Percentiles rank a stretch among this genome's conserved stretches.
These are phyloP conservation scores for Favolaschia claudopus DNA, from an alignment of 768 basidiomycete species.

Conservation along the genomic window DNA sequence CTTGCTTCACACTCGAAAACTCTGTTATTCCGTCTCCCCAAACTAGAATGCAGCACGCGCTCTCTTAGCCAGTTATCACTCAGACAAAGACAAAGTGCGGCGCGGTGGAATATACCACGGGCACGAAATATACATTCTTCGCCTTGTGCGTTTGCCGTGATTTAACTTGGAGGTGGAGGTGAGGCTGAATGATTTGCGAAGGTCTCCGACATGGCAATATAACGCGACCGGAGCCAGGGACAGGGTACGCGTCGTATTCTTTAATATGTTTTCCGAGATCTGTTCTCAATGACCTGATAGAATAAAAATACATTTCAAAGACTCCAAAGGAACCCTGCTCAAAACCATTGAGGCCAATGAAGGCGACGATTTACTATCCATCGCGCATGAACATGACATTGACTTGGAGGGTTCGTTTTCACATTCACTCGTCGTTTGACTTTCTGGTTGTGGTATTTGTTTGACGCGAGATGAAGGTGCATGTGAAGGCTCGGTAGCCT, in stretches of 20 bases:
- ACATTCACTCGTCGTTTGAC: background rate
- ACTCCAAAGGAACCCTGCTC: constrained; percentile 82
- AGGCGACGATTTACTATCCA: constrained; percentile 89
- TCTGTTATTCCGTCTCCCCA: constrained; percentile 6
- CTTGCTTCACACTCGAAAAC: constrained; percentile 11
- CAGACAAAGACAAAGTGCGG: background rate
- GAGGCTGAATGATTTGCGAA: constrained; percentile 7
- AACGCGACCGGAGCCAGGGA: constrained; percentile 70
- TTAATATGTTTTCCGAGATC: constrained; percentile 1
- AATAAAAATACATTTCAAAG: constrained; percentile 89
- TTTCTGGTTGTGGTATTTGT: background rate
- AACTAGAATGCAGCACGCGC: constrained; percentile 5
- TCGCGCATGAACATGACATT: constrained; percentile 95
- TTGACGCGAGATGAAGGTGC: constrained; percentile 65
- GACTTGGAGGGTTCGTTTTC: constrained; percentile 85
- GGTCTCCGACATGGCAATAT: constrained; percentile 56
- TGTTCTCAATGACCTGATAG: constrained; percentile 58
- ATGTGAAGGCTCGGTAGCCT: constrained; percentile 96
- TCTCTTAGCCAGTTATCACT: background rate
- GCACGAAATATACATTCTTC: constrained; percentile 23
- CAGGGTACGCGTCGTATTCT: constrained; percentile 55
- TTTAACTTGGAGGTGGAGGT: background rate
- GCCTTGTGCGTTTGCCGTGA: constrained; percentile 9
- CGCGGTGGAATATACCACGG: background rate
- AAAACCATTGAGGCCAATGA: constrained; percentile 93